phyloP scores from a whole-genome alignment of 208 protist species.

The Leishmania amazonensis region DNA sequence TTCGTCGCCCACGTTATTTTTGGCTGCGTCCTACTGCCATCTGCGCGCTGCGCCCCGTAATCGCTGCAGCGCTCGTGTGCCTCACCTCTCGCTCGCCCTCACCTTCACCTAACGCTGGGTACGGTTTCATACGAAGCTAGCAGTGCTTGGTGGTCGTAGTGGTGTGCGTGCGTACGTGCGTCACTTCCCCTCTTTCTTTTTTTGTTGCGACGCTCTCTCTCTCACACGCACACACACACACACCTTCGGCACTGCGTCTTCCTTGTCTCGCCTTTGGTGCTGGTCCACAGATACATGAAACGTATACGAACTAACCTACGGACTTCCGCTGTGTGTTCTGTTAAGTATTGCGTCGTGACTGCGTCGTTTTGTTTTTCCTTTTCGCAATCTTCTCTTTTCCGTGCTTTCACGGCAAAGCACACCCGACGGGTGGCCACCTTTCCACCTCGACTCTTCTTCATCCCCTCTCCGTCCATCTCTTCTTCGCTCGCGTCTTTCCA shows the following conservation, averaged over 20 bases:
- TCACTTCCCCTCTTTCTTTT: neutral
- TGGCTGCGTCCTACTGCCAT: neutral
- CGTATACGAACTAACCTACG: neutral
- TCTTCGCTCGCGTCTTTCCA: neutral
- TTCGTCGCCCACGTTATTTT: neutral
- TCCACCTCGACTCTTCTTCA: neutral
- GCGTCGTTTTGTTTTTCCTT: slow-evolving; percentile 16
- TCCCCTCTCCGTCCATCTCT: neutral
- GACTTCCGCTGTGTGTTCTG: neutral
- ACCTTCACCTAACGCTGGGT: neutral
- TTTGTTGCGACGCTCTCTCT: neutral
- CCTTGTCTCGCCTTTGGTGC: neutral
- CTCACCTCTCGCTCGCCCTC: neutral
- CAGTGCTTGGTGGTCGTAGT: neutral
- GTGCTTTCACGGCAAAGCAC: neutral
- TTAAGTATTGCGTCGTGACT: neutral
- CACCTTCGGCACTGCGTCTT: neutral
- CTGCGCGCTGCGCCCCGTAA: neutral
- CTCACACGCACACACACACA: neutral
- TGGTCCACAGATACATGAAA: neutral
- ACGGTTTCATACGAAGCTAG: neutral
- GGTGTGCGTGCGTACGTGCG: neutral
- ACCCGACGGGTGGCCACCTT: neutral
- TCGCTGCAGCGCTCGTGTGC: neutral
- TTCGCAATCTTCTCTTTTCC: neutral